phyloP scores from a whole-genome alignment of 2,329 filamentous ascomycete genomes.

The Fusarium vanettenii region DNA sequence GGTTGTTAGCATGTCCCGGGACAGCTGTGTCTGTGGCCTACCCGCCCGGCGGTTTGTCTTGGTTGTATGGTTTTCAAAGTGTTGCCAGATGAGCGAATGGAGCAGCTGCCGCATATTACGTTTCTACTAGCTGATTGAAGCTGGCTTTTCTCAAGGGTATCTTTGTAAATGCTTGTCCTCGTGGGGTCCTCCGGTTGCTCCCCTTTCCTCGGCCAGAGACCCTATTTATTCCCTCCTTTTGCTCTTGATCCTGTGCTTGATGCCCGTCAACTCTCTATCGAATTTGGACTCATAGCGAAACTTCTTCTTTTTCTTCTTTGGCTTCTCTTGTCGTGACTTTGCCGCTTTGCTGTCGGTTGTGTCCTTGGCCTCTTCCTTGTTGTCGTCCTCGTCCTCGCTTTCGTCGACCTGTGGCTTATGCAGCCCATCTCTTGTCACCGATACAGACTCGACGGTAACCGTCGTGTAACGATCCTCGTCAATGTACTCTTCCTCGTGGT shows the following conservation, averaged over 20 bases:
- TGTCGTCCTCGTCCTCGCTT: conserved; percentile 52
- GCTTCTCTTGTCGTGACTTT: conserved; percentile 52
- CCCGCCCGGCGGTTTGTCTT: conserved; percentile 34
- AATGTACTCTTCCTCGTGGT: conserved; percentile 92
- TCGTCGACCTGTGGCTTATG: conserved; percentile 60
- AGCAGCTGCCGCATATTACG: conserved; percentile 47
- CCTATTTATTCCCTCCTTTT: conserved; percentile 32
- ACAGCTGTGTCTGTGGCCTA: conserved; percentile 23
- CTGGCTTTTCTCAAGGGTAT: conserved; percentile 48
- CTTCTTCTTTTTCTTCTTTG: conserved; percentile 87
- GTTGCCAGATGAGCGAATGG: conserved; percentile 44
- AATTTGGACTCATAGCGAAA: conserved; percentile 93
- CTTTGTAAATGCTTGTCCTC: conserved; percentile 36
- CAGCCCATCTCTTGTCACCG: conserved; percentile 79
- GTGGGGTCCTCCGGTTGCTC: conserved; percentile 31
- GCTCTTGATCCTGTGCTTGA: conserved; percentile 78
- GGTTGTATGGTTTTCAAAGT: conserved; percentile 41
- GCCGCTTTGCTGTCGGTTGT: conserved; percentile 37
- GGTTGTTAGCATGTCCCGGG: conserved; percentile 30
- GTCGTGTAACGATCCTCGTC: conserved; percentile 97
- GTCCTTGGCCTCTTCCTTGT: conserved; percentile 44
- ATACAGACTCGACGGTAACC: conserved; percentile 91
- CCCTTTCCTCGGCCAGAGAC: conserved; percentile 23
- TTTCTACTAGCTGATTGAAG: conserved; percentile 47
- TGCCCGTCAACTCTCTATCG: conserved; percentile 79